Percentiles rank a stretch among this genome's conserved stretches.
Evolutionary conservation across 2,329 filamentous ascomycete genomes (phyloP).

Genomic region (Pseudopithomyces chartarum): DNA sequence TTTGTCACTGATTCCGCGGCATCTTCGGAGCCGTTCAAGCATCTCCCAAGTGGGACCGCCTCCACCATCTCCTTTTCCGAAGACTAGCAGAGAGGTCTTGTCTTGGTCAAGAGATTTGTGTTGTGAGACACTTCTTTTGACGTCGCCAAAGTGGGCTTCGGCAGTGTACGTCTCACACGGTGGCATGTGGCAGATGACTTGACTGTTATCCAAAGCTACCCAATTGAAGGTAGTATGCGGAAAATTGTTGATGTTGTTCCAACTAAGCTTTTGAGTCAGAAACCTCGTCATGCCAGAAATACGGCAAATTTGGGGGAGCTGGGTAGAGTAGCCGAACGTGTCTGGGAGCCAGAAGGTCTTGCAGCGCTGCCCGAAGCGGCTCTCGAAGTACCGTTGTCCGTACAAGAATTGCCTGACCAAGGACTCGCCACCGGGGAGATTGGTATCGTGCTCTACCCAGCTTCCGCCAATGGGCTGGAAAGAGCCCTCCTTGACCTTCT

Average conservation of each 20-base stretch:
- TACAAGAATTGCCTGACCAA: constrained; percentile 93
- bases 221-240: constrained; percentile 99
- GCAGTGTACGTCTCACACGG: constrained; percentile 95
- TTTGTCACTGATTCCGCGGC: constrained; percentile 88
- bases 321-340: constrained; percentile 95
- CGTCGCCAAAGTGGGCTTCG: constrained; percentile 91
- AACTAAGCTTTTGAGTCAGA: constrained; percentile 97
- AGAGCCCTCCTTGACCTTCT: constrained; percentile 84
- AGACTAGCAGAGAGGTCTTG: constrained; percentile 85
- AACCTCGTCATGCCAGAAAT: constrained; percentile 96
- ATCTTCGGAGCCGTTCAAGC: constrained; percentile 90
- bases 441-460: constrained; percentile 99
- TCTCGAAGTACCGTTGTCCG: constrained; percentile 93
- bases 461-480: constrained; percentile 97
- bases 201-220: constrained; percentile 93
- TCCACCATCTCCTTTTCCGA: constrained; percentile 95
- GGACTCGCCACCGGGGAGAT: constrained; percentile 94
- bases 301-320: constrained; percentile 91
- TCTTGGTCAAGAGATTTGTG: constrained; percentile 98
- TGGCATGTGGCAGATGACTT: constrained; percentile 97
- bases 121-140: constrained; percentile 84
- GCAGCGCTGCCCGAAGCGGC: constrained; percentile 85
- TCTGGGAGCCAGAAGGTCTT: constrained; percentile 97
- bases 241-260: constrained; percentile 99
- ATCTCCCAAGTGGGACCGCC: constrained; percentile 94